Evolutionary conservation across 2,329 filamentous ascomycete species (phyloP).

Genomic region (Penicillium sp.): DNA sequence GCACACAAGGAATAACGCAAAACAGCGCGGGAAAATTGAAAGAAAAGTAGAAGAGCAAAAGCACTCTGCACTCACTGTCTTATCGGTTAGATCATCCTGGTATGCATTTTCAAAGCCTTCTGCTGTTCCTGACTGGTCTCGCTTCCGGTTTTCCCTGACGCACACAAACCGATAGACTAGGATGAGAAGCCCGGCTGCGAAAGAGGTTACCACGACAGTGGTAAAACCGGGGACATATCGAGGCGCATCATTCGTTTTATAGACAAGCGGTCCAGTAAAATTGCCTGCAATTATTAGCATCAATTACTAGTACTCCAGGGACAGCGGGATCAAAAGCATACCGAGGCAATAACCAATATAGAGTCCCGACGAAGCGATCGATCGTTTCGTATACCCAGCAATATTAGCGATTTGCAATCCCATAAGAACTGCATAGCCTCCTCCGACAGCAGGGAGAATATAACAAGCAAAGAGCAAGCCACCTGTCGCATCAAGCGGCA

Average conservation of each 20-base stretch:
- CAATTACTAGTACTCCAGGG: not conserved
- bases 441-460: conserved; percentile 52
- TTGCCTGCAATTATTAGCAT: conserved; percentile 35
- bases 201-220: conserved; percentile 41
- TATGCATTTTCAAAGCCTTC: conserved; percentile 59
- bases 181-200: conserved; percentile 40
- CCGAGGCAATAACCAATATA: conserved; percentile 59
- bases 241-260: conserved; percentile 28
- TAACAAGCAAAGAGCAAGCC: conserved; percentile 55
- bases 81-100: conserved; percentile 58
- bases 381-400: conserved; percentile 58
- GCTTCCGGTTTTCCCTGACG: conserved; percentile 48
- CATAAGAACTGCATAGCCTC: conserved; percentile 57
- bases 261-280: conserved; percentile 51
- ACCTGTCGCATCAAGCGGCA: conserved; percentile 48
- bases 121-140: conserved; percentile 44
- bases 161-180: conserved; percentile 52
- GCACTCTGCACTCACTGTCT: conserved; percentile 23
- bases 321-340: conserved; percentile 17
- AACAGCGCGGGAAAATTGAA: not conserved
- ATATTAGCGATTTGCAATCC: conserved; percentile 56
- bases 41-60: not conserved
- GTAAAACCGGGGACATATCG: conserved; percentile 17
- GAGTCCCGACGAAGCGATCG: conserved; percentile 53
- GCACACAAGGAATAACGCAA: not conserved